Percentiles rank a stretch among this genome's conserved stretches.
Evolutionary conservation across 2,329 filamentous ascomycete genomes (phyloP).

Genomic region (Metarhizium brunneum): DNA sequence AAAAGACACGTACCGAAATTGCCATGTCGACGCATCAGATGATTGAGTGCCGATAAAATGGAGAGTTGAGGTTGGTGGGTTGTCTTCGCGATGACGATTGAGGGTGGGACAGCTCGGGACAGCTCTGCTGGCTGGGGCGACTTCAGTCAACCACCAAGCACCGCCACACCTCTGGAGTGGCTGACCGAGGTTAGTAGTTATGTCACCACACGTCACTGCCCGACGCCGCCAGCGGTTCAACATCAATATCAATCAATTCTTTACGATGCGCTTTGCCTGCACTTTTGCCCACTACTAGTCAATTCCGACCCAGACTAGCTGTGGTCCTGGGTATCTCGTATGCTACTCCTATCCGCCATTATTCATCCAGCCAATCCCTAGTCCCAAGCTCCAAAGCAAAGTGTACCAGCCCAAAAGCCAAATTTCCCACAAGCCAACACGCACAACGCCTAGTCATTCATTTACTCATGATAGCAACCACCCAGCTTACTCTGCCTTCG

Average conservation of each 20-base stretch:
- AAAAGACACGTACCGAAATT: constrained; percentile 19
- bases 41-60: not conserved
- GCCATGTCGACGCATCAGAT: constrained; percentile 23
- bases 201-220: too few relatives aligned
- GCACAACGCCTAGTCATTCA: constrained; percentile 1
- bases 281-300: not conserved
- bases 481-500: constrained; percentile 10
- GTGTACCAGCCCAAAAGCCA: not conserved
- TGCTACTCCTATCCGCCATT: not conserved
- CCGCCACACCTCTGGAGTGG: constrained; percentile 6
- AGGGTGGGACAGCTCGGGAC: constrained; percentile 19
- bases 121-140: constrained; percentile 4
- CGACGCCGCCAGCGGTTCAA: not conserved
- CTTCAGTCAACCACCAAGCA: not conserved
- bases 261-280: not conserved
- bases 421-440: not conserved
- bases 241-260: not conserved
- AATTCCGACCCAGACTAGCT: constrained; percentile 4
- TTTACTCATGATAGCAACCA: constrained; percentile 1
- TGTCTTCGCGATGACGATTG: constrained; percentile 21
- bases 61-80: not conserved
- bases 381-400: not conserved
- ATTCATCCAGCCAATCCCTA: not conserved
- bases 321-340: constrained; percentile 8
- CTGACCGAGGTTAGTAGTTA: constrained; percentile 4